Evolutionary conservation across 257 asterid species (phyloP), one percentile per base, ranked within the genome.

Genomic region (Nicotiana otophora): DNA sequence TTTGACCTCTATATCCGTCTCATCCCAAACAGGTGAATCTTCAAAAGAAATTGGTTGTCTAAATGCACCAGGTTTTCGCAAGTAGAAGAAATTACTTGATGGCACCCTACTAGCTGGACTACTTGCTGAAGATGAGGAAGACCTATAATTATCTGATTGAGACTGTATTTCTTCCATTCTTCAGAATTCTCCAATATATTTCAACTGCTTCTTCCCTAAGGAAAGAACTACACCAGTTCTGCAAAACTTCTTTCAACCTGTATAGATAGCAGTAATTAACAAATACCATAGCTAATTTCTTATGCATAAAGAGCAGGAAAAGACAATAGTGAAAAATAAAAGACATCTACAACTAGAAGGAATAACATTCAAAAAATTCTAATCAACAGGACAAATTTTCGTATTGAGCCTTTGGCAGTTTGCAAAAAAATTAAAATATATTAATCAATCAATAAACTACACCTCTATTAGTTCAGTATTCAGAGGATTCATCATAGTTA

Each of bases 1-100:
- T 87, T 89, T 91, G 79, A 85, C 98, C 81, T 94, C 98, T 67
- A 92, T 81, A 75, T 95, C 97, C 0, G 97, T 92, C 54, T 95
- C 98, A 7, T 91, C 99, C 99, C 99, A 95, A 58, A 91, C 97
- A 0, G 99, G 99, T 4, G 99, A 95, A 85, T 95, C 99, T 89
- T 95, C 99, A 60, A 94, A 95, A 2, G 98, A 95, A 82, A 95
- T 94, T 1, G 99, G 97, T 62, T 94, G 97, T 81, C 98, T 91
- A 62, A 88, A 81, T 19, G 95, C 87, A 34, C 98, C 98, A 0
- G 98, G 96, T 85, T 95, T 95, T 80, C 98, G 83, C 42, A 95
- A 87, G 89, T 95, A 95, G 92, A 91, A 95, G 89, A 92, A 95
- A 88, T 91, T 95, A 91, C 97, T 94, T 1, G 99, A 94, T 23